Evolutionary conservation across 768 basidiomycete species (phyloP).

Genomic region (Suillus bovinus): DNA sequence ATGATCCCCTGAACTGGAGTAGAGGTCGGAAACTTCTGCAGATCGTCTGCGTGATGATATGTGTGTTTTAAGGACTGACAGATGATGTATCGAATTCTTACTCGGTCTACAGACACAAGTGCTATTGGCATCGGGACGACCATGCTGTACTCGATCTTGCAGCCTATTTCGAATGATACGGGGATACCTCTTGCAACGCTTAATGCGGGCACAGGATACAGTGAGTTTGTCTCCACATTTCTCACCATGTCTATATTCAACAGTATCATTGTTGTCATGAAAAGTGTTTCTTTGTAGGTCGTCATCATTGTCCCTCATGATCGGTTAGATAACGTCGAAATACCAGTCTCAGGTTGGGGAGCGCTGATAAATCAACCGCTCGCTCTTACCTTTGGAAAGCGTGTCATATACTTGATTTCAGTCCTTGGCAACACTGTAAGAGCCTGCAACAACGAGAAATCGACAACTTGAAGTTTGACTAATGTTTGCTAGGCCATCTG

Average conservation of each 20-base stretch:
- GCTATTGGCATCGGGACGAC: slow-evolving; percentile 21
- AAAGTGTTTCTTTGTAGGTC: slow-evolving; percentile 21
- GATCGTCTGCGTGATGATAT: slow-evolving; percentile 19
- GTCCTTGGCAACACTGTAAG: slow-evolving; percentile 20
- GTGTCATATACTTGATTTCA: slow-evolving; percentile 19
- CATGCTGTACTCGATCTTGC: slow-evolving; percentile 20
- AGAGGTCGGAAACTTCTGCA: slow-evolving; percentile 17
- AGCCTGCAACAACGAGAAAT: not conserved
- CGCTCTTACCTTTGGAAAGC: slow-evolving; percentile 22
- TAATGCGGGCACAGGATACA: slow-evolving; percentile 22
- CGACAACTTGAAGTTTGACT: not conserved
- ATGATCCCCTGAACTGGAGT: slow-evolving; percentile 26
- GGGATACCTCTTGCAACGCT: slow-evolving; percentile 22
- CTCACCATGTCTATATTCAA: not conserved
- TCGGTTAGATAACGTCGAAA: not conserved
- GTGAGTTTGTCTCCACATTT: slow-evolving; percentile 6
- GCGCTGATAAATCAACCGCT: slow-evolving; percentile 22
- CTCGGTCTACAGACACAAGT: slow-evolving; percentile 15
- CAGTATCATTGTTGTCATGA: not conserved
- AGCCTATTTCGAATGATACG: slow-evolving; percentile 19
- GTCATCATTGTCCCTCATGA: not conserved
- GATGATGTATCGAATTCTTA: not conserved
- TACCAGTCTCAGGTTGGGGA: slow-evolving; percentile 20
- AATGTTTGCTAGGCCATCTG: slow-evolving; percentile 16
- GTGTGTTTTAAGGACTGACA: slow-evolving; percentile 12